Evolutionary conservation across 352 stramenopile genomes (phyloP).

Genomic region (Lagenidium giganteum): DNA sequence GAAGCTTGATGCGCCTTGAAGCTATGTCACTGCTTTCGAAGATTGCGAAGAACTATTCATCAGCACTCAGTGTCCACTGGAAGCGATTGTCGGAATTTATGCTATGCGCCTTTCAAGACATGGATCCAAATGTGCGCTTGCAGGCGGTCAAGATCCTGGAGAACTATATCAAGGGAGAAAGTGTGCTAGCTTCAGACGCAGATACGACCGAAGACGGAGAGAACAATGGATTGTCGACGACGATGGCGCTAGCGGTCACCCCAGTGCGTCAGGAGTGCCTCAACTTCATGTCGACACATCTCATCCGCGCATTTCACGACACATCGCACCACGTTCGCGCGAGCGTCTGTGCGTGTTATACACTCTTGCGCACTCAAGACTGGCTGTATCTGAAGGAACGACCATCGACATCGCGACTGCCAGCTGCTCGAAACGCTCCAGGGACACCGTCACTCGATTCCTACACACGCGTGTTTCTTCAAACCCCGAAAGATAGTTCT

Average conservation of each 20-base stretch:
- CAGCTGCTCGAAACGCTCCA: conserved; percentile 21
- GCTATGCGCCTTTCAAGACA: conserved; percentile 75
- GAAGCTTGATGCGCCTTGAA: conserved; percentile 58
- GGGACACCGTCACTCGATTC: conserved; percentile 40
- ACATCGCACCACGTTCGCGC: conserved; percentile 82
- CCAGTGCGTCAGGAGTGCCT: conserved; percentile 44
- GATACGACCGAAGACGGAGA: too few relatives aligned
- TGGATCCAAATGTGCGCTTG: conserved; percentile 79
- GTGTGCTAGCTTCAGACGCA: not conserved
- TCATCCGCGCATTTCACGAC: conserved; percentile 80
- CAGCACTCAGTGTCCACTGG: conserved; percentile 71
- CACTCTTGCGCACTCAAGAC: conserved; percentile 59
- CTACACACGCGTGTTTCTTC: conserved; percentile 70
- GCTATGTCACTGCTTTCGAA: conserved; percentile 83
- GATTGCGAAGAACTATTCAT: conserved; percentile 78
- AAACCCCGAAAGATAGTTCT: conserved; percentile 73
- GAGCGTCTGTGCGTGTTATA: conserved; percentile 85
- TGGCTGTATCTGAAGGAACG: conserved; percentile 50
- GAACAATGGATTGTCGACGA: too few relatives aligned
- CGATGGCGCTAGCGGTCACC: not conserved
- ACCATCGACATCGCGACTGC: conserved; percentile 20
- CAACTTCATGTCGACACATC: conserved; percentile 71
- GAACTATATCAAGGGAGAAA: conserved; percentile 78
- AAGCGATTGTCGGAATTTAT: conserved; percentile 67
- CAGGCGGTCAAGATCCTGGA: conserved; percentile 87